phyloP scores from a whole-genome alignment of 257 asterid species.

The Phtheirospermum japonicum region DNA sequence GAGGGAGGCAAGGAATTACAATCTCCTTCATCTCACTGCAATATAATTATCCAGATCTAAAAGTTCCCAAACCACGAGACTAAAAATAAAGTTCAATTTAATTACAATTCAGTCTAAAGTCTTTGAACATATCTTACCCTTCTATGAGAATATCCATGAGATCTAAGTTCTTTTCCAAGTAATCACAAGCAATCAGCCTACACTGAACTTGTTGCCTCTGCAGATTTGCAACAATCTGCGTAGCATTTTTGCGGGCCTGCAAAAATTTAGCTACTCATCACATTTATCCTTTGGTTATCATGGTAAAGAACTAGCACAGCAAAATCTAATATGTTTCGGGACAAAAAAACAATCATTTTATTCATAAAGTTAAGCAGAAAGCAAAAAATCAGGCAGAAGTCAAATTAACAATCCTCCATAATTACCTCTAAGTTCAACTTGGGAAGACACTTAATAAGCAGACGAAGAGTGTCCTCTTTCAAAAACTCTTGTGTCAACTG shows the following conservation, averaged over 20 bases:
- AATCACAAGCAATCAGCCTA: slow-evolving; percentile 71
- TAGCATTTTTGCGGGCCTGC: slow-evolving; percentile 78
- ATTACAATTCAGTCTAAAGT: slow-evolving; percentile 4
- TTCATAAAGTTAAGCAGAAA: neutral
- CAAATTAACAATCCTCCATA: slow-evolving; percentile 10
- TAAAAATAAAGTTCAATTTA: slow-evolving; percentile 16
- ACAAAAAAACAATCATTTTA: neutral
- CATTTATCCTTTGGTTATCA: slow-evolving; percentile 7
- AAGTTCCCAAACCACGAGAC: neutral
- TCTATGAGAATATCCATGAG: slow-evolving; percentile 60
- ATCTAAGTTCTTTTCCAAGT: slow-evolving; percentile 73
- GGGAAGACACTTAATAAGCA: slow-evolving; percentile 70
- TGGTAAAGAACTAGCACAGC: neutral
- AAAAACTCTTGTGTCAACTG: slow-evolving; percentile 89
- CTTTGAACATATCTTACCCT: slow-evolving; percentile 50
- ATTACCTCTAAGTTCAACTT: slow-evolving; percentile 73
- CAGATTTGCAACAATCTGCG: slow-evolving; percentile 77
- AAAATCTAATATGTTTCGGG: neutral
- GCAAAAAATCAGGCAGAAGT: neutral
- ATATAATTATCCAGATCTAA: neutral
- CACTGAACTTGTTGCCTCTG: slow-evolving; percentile 85
- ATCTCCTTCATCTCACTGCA: neutral
- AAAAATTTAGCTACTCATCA: slow-evolving; percentile 23
- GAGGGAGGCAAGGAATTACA: neutral
- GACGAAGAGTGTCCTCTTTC: slow-evolving; percentile 77